Conservation (phyloP, 495 filamentous ascomycete species). For the Trichocladium uniseriatum region DNA sequence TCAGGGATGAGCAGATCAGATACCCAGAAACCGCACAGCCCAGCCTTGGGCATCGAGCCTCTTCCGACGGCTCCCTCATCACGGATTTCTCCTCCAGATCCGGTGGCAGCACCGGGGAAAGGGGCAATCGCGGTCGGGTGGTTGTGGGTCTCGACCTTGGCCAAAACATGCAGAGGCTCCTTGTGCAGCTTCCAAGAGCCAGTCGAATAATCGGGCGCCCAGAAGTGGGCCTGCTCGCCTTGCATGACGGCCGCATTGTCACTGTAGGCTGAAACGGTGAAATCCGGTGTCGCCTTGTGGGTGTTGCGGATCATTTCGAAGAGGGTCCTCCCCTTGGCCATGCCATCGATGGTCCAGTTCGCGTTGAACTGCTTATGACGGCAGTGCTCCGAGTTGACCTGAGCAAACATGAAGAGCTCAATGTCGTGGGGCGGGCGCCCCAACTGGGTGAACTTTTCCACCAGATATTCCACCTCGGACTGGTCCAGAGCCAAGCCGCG, state of each 20-base stretch:
- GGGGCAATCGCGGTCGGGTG: constrained; percentile 92
- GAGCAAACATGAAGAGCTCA: constrained; percentile 98
- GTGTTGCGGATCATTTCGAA: constrained; percentile 96
- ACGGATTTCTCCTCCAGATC: constrained; percentile 87
- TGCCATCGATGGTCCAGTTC: constrained; percentile 91
- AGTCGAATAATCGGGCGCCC: constrained; percentile 76
- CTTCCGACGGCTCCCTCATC: constrained; percentile 92
- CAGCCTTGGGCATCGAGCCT: constrained; percentile 88
- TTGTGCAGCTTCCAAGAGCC: constrained; percentile 82
- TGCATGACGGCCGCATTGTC: constrained; percentile 93
- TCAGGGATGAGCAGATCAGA: constrained; percentile 86
- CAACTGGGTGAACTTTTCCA: constrained; percentile 68
- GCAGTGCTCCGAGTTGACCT: constrained; percentile 82
- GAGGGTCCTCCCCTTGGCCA: constrained; percentile 64
- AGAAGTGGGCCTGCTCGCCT: constrained; percentile 64
- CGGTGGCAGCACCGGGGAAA: constrained; percentile 79
- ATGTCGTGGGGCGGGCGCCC: constrained; percentile 76
- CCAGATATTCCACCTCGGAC: constrained; percentile 87
- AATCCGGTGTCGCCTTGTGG: constrained; percentile 64
- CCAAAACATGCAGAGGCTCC: constrained; percentile 79
- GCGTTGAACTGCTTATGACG: constrained; percentile 87
- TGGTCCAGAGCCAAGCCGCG: constrained; percentile 80
- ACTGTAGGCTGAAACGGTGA: constrained; percentile 88
- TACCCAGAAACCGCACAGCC: constrained; percentile 85
- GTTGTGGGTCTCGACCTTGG: constrained; percentile 96